phyloP scores from a whole-genome alignment of 2,329 filamentous ascomycete genomes.

The Clarireedia homoeocarpa region DNA sequence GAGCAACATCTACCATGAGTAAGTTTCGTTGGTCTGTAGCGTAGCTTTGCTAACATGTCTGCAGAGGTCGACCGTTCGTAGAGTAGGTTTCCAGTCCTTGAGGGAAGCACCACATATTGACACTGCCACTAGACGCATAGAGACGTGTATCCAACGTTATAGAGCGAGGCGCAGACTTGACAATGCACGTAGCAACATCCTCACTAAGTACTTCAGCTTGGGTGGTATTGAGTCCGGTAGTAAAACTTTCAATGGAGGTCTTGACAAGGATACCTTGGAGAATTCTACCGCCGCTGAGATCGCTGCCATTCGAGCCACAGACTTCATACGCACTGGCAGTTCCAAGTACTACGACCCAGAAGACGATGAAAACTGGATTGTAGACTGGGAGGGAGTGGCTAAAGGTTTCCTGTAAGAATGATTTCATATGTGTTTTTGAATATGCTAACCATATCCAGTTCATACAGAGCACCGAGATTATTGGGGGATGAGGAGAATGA shows the following conservation, averaged over 20 bases:
- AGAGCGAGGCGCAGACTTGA: constrained; percentile 69
- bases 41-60: constrained; percentile 18
- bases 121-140: constrained; percentile 52
- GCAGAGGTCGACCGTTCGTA: constrained; percentile 44
- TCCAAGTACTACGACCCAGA: constrained; percentile 43
- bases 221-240: constrained; percentile 65
- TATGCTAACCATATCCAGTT: constrained; percentile 33
- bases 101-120: constrained; percentile 12
- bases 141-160: constrained; percentile 78
- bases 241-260: constrained; percentile 54
- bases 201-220: constrained; percentile 73
- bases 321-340: constrained; percentile 42
- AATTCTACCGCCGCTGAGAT: constrained; percentile 57
- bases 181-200: constrained; percentile 51
- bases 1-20: constrained; percentile 58
- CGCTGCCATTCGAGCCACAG: constrained; percentile 54
- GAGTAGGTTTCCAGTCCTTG: constrained; percentile 39
- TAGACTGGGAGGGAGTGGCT: constrained; percentile 74
- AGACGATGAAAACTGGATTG: constrained; percentile 52
- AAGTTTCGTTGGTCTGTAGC: constrained; percentile 27
- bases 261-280: constrained; percentile 52
- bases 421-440: not conserved
- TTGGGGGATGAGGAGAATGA: constrained; percentile 46
- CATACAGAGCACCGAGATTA: constrained; percentile 47
- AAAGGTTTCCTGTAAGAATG: constrained; percentile 66